Percentiles rank a stretch among this genome's conserved stretches.
Evolutionary conservation across 441 rosid genomes (phyloP).

Genomic region (Aquilaria agallochum): DNA sequence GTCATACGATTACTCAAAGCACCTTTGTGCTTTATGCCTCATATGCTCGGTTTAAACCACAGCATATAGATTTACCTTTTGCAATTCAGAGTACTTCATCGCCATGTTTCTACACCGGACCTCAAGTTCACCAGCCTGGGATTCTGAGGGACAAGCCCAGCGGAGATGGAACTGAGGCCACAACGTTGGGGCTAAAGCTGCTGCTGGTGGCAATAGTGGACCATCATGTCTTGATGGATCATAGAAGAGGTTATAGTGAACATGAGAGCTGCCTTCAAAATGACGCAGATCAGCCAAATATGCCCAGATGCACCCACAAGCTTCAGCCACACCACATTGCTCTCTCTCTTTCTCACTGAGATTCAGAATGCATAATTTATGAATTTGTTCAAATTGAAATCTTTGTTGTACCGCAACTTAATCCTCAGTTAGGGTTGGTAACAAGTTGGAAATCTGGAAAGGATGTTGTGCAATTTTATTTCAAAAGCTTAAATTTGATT

Average conservation of each 20-base stretch:
- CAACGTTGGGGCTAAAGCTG: conserved; percentile 93
- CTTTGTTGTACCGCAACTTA: too few relatives aligned
- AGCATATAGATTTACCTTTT: conserved; percentile 43
- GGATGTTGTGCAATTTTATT: too few relatives aligned
- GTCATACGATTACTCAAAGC: background rate
- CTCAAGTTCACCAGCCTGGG: conserved; percentile 78
- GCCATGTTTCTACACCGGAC: conserved; percentile 72
- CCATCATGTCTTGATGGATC: conserved; percentile 55
- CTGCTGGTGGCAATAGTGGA: conserved; percentile 85
- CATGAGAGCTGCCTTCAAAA: conserved; percentile 52
- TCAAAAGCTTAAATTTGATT: too few relatives aligned
- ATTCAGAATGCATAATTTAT: conserved; percentile 9
- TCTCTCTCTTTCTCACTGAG: conserved; percentile 95
- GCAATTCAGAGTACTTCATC: conserved; percentile 58
- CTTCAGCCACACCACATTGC: conserved; percentile 55
- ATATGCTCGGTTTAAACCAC: background rate
- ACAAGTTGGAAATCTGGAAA: too few relatives aligned
- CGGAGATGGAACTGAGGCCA: conserved; percentile 99
- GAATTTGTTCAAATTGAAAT: too few relatives aligned
- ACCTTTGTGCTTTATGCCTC: background rate
- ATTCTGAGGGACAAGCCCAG: conserved; percentile 94
- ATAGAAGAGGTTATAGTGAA: conserved; percentile 79
- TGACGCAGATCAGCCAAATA: conserved; percentile 79
- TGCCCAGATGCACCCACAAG: conserved; percentile 88
- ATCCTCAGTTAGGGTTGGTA: too few relatives aligned